Evolutionary conservation across 2,329 filamentous ascomycete species (phyloP).

Genomic region (Fusarium devonianum): DNA sequence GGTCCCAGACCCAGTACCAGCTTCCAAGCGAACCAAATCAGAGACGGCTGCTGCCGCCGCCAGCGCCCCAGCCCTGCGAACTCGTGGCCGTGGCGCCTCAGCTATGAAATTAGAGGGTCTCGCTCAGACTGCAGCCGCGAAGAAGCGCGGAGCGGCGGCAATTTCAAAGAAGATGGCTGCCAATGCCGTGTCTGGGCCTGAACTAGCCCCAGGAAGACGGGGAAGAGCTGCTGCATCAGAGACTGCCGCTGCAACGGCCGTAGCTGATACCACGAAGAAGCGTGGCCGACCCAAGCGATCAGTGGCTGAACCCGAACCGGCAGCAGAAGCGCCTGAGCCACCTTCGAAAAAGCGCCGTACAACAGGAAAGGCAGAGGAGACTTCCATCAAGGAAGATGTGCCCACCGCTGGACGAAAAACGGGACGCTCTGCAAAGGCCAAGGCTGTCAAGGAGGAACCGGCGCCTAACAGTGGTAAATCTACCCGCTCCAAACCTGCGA

Average conservation of each 20-base stretch:
- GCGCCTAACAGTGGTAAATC: conserved; percentile 21
- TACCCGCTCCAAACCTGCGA: conserved; percentile 13
- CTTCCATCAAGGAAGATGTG: conserved; percentile 4
- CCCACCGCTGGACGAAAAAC: conserved; percentile 9
- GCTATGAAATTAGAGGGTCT: conserved; percentile 7
- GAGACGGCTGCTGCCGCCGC: conserved; percentile 16
- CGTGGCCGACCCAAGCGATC: conserved; percentile 30
- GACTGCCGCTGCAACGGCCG: conserved; percentile 1
- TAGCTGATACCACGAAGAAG: conserved; percentile 21
- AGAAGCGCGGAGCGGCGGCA: conserved; percentile 21
- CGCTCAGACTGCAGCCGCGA: conserved; percentile 10
- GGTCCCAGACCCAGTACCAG: conserved; percentile 6
- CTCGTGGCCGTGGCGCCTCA: conserved; percentile 15
- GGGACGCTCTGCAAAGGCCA: conserved; percentile 22
- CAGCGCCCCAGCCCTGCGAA: conserved; percentile 6
- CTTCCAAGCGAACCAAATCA: conserved; percentile 25
- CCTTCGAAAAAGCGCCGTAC: conserved; percentile 31
- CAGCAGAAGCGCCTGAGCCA: conserved; percentile 21
- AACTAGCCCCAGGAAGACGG: conserved; percentile 22
- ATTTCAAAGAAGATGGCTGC: conserved; percentile 4
- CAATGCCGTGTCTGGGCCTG: conserved; percentile 10
- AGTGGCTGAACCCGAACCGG: conserved; percentile 14
- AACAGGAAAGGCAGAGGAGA: conserved; percentile 19
- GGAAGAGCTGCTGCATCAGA: conserved; percentile 9
- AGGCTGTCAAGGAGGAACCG: too few species aligned